A percentile compares a stretch with the other conserved stretches of the same genome.
phyloP scores from a whole-genome alignment of 352 stramenopile species.

The Saprolegnia parasitica region DNA sequence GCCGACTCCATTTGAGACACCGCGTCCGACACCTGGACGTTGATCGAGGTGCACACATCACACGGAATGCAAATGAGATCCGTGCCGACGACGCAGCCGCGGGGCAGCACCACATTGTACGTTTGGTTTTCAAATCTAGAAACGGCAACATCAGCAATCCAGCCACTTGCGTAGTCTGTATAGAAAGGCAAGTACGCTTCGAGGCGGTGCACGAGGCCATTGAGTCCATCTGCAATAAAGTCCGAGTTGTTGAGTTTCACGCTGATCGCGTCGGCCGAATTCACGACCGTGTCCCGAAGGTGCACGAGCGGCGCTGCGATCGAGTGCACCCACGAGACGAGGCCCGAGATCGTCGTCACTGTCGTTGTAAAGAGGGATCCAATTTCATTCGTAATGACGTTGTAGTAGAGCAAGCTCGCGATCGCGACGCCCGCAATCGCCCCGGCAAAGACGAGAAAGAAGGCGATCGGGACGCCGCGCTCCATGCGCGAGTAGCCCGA shows the following conservation, averaged over 20 bases:
- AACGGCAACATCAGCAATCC: too few species aligned
- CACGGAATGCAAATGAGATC: conserved; percentile 40
- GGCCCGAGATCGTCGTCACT: not conserved
- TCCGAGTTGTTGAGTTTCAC: conserved; percentile 35
- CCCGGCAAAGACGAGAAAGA: conserved; percentile 55
- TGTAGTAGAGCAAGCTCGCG: conserved; percentile 53
- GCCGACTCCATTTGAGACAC: conserved; percentile 39
- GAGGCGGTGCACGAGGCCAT: conserved; percentile 35
- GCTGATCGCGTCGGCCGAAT: conserved; percentile 35
- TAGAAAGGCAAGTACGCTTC: conserved; percentile 7
- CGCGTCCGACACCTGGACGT: conserved; percentile 32
- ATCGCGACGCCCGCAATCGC: conserved; percentile 46
- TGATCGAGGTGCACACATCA: conserved; percentile 39
- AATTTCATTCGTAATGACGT: conserved; percentile 33
- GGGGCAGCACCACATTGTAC: conserved; percentile 35
- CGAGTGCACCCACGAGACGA: conserved; percentile 36
- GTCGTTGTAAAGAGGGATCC: conserved; percentile 19
- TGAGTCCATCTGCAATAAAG: conserved; percentile 46
- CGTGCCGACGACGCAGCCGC: conserved; percentile 30
- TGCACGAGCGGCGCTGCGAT: conserved; percentile 41
- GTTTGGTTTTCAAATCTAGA: conserved; percentile 36
- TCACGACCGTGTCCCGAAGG: conserved; percentile 43
- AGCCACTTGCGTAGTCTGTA: too few species aligned
- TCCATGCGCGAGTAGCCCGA: conserved; percentile 62
- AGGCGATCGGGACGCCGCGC: conserved; percentile 56